Base-by-base conservation (phyloP, 306 rosid genomes). In the Cotoneaster glaucophyllus region DNA sequence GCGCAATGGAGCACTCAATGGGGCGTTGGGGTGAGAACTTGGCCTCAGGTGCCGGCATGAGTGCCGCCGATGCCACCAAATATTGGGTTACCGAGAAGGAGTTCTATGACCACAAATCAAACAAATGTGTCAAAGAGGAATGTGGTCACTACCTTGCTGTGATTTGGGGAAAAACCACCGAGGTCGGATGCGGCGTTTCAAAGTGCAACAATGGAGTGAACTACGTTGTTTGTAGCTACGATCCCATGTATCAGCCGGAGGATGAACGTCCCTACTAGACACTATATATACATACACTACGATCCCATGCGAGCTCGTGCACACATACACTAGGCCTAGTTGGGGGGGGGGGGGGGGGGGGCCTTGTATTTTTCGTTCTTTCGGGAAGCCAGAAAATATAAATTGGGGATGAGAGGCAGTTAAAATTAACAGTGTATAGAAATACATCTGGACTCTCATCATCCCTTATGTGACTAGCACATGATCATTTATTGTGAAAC, bases 11-110 rank as follows among this genome's bases (percentile, higher is more conserved):
- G 43, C 97, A 92, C 77, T 92, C 97, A 0, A 8, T 13, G 15
- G 93, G 91, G 0, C 91, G 87, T 11, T 92, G 39, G 12, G 90
- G 90, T 0, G 97, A 91, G 83, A 86, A 88, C 59, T 9, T 91
- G 0, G 88, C 89, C 0, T 86, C 76, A 56, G 88, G 87, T 0
- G 75, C 69, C 2, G 88, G 61, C 0, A 77, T 89, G 81, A 75
- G 53, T 0, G 89, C 83, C 0, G 34, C 59, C 0, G 86, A 83
- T 1, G 88, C 91, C 0, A 85, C 80, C 3, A 85, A 72, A 76
- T 80, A 81, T 31, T 90, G 86, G 85, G 86, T 75, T 18, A 13
- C 41, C 2, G 87, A 87, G 81, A 85, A 82, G 52, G 15, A 26
- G 24, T 53, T 53, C n/a, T 53, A 53, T 53, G 11, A 53, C 58